phyloP scores from a whole-genome alignment of 2,329 filamentous ascomycete genomes.

The Fusarium ambrosium region DNA sequence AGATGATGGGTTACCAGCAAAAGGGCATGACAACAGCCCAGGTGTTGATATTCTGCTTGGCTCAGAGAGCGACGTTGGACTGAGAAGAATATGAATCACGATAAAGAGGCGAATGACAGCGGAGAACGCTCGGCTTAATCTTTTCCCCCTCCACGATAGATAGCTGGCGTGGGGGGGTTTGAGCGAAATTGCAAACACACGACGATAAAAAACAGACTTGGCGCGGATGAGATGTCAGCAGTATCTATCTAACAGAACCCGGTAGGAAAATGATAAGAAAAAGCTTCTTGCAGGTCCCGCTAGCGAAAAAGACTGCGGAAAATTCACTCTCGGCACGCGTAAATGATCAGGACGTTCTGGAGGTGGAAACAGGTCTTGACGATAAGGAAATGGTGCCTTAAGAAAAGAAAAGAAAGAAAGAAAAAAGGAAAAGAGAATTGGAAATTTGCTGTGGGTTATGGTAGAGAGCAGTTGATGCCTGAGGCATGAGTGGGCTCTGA shows the following conservation, averaged over 20 bases:
- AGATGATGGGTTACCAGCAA: background rate
- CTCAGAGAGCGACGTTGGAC: background rate
- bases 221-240: conserved; percentile 75
- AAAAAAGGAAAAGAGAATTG: conserved; percentile 41
- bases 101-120: background rate
- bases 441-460: conserved; percentile 27
- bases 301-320: conserved; percentile 95
- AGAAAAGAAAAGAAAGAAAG: conserved; percentile 55
- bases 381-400: conserved; percentile 95
- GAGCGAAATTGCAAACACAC: conserved; percentile 43
- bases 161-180: background rate
- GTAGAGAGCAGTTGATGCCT: conserved; percentile 37
- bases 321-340: conserved; percentile 84
- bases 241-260: conserved; percentile 97
- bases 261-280: conserved; percentile 66
- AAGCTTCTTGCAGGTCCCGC: conserved; percentile 79
- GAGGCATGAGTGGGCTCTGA: conserved; percentile 37
- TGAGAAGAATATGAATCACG: background rate
- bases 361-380: conserved; percentile 79
- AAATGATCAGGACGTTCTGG: conserved; percentile 92
- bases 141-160: background rate
- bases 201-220: background rate
- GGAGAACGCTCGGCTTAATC: background rate
- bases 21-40: background rate
- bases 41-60: conserved; percentile 4